phyloP scores from a whole-genome alignment of 768 basidiomycete genomes.

The Tulasnella sp. region DNA sequence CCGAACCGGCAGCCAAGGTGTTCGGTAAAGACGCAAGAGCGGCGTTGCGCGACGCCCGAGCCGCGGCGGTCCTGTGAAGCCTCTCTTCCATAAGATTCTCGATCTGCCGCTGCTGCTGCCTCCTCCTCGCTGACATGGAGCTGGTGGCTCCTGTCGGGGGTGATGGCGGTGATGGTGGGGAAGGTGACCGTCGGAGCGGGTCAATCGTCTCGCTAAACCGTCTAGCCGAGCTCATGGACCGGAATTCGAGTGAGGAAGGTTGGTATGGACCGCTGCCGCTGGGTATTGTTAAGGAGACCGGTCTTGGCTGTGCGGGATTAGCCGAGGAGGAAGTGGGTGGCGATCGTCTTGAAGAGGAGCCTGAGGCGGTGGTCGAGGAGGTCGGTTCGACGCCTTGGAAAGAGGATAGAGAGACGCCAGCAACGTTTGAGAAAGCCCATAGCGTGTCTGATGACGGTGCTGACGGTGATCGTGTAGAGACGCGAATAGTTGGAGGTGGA shows the following conservation, averaged over 20 bases:
- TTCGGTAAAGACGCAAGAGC: too few relatives aligned
- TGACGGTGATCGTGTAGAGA: too few relatives aligned
- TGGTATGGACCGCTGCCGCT: not conserved
- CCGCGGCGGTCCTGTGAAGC: too few relatives aligned
- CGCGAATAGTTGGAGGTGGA: too few relatives aligned
- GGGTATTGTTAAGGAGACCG: not conserved
- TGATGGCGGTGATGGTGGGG: not conserved
- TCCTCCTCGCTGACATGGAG: not conserved
- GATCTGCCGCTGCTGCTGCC: not conserved
- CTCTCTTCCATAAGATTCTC: not conserved
- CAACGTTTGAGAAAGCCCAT: too few relatives aligned
- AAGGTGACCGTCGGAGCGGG: constrained; percentile 9
- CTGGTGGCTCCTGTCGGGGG: too few relatives aligned
- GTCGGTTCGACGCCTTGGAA: not conserved
- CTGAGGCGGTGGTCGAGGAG: not conserved
- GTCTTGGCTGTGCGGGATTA: not conserved
- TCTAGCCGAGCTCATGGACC: not conserved
- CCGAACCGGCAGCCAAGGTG: not conserved
- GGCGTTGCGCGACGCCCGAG: too few relatives aligned
- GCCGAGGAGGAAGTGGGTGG: not conserved
- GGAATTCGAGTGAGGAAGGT: not conserved
- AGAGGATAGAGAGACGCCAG: too few relatives aligned
- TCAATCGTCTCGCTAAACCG: constrained; percentile 23
- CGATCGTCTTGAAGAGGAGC: not conserved
- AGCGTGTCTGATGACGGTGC: too few relatives aligned